These are phyloP conservation scores for Hysterangium stoloniferum DNA, from an alignment of 768 basidiomycete genomes.

Conservation along the genomic window DNA sequence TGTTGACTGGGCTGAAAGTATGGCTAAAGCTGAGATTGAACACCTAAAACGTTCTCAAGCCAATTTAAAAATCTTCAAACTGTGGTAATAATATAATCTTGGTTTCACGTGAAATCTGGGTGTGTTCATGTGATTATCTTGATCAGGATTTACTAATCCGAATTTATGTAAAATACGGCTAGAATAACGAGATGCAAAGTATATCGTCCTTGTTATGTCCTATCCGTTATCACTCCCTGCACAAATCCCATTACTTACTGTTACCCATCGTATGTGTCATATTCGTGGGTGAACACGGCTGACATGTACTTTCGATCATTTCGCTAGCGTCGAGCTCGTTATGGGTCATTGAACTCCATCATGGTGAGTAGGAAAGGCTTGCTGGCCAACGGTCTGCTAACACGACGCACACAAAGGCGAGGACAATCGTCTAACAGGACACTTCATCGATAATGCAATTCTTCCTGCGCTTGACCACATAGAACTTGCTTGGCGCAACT, in stretches of 20 bases:
- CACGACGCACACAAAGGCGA: slow-evolving; percentile 22
- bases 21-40: not conserved
- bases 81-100: not conserved
- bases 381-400: not conserved
- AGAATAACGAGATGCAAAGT: too few relatives aligned
- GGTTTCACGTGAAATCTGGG: not conserved
- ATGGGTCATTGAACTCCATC: slow-evolving; percentile 79
- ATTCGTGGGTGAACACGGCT: not conserved
- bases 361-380: slow-evolving; percentile 27
- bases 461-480: slow-evolving; percentile 66
- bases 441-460: slow-evolving; percentile 50
- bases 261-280: slow-evolving; percentile 52
- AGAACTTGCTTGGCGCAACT: slow-evolving; percentile 61
- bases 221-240: slow-evolving; percentile 39
- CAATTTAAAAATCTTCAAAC: not conserved
- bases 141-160: too few relatives aligned
- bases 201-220: too few relatives aligned
- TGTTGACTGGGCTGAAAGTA: not conserved
- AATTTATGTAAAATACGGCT: too few relatives aligned
- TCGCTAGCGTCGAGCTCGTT: slow-evolving; percentile 45
- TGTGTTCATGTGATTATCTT: slow-evolving; percentile 1
- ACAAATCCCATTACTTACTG: slow-evolving; percentile 48
- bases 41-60: not conserved
- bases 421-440: slow-evolving; percentile 60
- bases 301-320: not conserved